phyloP scores from a whole-genome alignment of 2,329 filamentous ascomycete species.

The Fonsecaea nubica region DNA sequence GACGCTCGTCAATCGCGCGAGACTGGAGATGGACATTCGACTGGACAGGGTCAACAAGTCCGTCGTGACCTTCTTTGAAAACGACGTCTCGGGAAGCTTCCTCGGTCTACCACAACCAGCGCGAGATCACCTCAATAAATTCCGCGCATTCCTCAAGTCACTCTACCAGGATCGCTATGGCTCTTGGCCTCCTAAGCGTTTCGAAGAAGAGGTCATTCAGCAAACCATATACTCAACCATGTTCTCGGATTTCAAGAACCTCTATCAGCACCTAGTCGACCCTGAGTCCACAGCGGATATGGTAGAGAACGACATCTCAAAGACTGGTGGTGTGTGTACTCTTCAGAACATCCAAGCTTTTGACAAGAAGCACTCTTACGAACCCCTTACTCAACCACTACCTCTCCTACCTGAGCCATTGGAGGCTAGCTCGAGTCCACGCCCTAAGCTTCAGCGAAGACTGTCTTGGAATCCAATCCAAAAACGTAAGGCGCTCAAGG shows the following conservation, averaged over 20 bases:
- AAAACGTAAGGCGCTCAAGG: conserved; percentile 33
- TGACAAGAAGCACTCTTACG: conserved; percentile 66
- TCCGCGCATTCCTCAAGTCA: conserved; percentile 70
- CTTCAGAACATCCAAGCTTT: conserved; percentile 72
- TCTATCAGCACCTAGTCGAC: conserved; percentile 76
- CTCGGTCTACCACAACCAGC: conserved; percentile 68
- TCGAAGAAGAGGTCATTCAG: conserved; percentile 59
- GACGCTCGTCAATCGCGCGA: conserved; percentile 68
- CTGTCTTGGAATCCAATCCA: conserved; percentile 39
- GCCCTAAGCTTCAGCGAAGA: conserved; percentile 26
- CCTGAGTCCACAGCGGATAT: conserved; percentile 45
- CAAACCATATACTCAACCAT: conserved; percentile 66
- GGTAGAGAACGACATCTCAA: conserved; percentile 61
- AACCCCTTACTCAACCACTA: conserved; percentile 67
- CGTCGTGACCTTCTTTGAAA: conserved; percentile 71
- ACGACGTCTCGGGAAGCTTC: conserved; percentile 70
- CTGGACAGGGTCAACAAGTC: conserved; percentile 64
- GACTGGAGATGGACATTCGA: conserved; percentile 69
- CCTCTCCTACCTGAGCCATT: conserved; percentile 65
- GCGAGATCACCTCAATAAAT: conserved; percentile 73
- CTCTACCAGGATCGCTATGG: conserved; percentile 73
- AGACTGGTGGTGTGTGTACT: conserved; percentile 70
- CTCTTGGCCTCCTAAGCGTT: conserved; percentile 70
- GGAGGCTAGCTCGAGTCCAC: conserved; percentile 13
- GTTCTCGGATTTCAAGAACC: conserved; percentile 71